Base-by-base conservation (phyloP, 192 early-diverging fungal genomes). In the Martensiomyces pterosporus region DNA sequence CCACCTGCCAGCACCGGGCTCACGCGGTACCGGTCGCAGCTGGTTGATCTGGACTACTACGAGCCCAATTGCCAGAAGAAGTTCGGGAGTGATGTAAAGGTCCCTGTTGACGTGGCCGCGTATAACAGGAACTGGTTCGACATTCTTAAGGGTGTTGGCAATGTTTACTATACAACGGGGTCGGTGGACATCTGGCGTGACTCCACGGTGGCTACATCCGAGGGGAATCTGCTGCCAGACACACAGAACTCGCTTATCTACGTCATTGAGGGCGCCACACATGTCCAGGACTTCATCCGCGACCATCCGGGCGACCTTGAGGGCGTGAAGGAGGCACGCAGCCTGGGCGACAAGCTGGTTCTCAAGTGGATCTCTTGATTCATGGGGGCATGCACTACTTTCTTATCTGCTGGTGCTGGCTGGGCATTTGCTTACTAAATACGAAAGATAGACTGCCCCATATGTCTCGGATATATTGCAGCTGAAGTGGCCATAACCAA, bases 151-250 rank as follows among this genome's bases (percentile, higher is more conserved):
- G 51, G 36, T 27, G 62, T 47, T 39, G 65, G 39, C 58, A 71
- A 66, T 61, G 77, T 81, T 44, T 75, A 67, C 52, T 88, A 72
- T 32, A 80, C 80, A 8, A 74, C 78, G 21, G 85, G 82, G 15
- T 76, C 80, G 25, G 71, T 78, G 36, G 84, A 82, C 41, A 72
- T 76, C 2, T 83, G 79, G 81, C 69, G 60, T 16, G 64, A 79
- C 35, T 47, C 79, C 4, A 79, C 75, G 8, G 66, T 75, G 6
- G 42, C 49, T 10, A 39, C 64, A 3, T 47, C 49, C 22, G 24
- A 27, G 9, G 55, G 55, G 10, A 41, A 36, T 35, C 24, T 57
- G 18, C 19, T 69, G 25, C 40, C 40, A 6, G 26, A 22, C 3
- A 19, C 38, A 4, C 32, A 37, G 1, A 43, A 43, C 15, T 59